These are phyloP conservation scores for Picea abies DNA, from an alignment of 83 land plant genomes.

Conservation along the genomic window DNA sequence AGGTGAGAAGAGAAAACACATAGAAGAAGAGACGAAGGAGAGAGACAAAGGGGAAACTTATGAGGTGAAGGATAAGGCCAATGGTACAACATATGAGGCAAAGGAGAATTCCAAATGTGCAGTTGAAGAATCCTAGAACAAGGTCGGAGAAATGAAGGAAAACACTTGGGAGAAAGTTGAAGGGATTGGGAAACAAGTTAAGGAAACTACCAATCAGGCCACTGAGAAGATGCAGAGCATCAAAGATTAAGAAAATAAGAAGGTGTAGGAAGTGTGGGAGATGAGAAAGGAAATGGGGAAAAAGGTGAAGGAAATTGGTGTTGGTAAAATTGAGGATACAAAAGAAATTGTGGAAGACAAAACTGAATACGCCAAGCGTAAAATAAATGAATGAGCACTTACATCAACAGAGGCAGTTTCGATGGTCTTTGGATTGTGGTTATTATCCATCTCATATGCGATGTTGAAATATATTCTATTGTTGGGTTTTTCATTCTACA, in stretches of 20 bases:
- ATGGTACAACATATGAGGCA: not conserved
- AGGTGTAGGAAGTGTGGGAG: conserved; percentile 46
- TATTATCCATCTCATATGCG: too few relatives aligned
- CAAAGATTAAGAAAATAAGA: conserved; percentile 43
- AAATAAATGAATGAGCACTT: too few relatives aligned
- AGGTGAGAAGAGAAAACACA: too few relatives aligned
- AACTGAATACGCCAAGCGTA: not conserved
- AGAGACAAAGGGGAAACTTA: not conserved
- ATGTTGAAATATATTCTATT: too few relatives aligned
- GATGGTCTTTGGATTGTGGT: too few relatives aligned
- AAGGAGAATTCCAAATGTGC: conserved; percentile 7
- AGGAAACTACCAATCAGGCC: conserved; percentile 23
- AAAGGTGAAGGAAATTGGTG: conserved; percentile 57
- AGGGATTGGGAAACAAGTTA: conserved; percentile 19
- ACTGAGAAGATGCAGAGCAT: conserved; percentile 24
- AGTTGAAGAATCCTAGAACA: not conserved
- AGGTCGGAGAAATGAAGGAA: not conserved
- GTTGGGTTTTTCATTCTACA: too few relatives aligned
- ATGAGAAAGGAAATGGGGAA: conserved; percentile 43
- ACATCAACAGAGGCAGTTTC: too few relatives aligned
- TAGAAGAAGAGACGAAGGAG: not conserved
- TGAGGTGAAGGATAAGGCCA: conserved; percentile 15
- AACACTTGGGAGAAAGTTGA: not conserved
- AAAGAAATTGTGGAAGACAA: conserved; percentile 28
- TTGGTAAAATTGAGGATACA: conserved; percentile 29